Percentiles rank a stretch among this genome's conserved stretches.
These are phyloP conservation scores for Strigomonas culicis DNA, from an alignment of 208 protist species.

Conservation along the genomic window DNA sequence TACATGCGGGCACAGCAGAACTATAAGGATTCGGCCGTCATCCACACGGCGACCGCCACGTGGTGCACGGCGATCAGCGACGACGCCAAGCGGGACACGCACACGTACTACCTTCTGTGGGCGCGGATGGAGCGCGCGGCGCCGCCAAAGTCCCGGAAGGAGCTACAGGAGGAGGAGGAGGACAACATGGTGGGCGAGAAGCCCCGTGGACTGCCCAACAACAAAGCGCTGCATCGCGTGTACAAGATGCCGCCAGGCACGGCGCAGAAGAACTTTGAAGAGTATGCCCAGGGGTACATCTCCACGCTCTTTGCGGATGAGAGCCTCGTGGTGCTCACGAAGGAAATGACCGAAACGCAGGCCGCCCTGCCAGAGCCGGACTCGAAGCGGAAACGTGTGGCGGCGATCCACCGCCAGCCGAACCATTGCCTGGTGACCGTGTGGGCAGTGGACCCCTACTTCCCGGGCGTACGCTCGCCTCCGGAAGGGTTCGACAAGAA, in stretches of 20 bases:
- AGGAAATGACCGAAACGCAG: conserved; percentile 63
- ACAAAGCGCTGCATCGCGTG: conserved; percentile 60
- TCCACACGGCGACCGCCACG: conserved; percentile 64
- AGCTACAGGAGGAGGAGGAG: conserved; percentile 36
- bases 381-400: conserved; percentile 59
- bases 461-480: conserved; percentile 30
- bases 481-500: conserved; percentile 69
- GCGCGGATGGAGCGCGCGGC: conserved; percentile 76
- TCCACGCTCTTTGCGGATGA: conserved; percentile 59
- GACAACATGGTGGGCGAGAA: conserved; percentile 47
- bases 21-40: conserved; percentile 50
- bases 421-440: conserved; percentile 84
- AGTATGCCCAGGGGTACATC: conserved; percentile 60
- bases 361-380: conserved; percentile 57
- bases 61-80: conserved; percentile 67
- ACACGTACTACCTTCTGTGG: conserved; percentile 78
- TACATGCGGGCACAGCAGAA: conserved; percentile 53
- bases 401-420: conserved; percentile 39
- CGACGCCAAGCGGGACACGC: conserved; percentile 41
- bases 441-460: conserved; percentile 68
- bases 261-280: conserved; percentile 47
- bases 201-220: conserved; percentile 40
- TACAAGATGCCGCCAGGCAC: conserved; percentile 78
- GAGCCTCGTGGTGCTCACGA: conserved; percentile 52
- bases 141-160: conserved; percentile 21